Conservation (phyloP, 1,284 basidiomycete species). For the Calocybe gambosa region DNA sequence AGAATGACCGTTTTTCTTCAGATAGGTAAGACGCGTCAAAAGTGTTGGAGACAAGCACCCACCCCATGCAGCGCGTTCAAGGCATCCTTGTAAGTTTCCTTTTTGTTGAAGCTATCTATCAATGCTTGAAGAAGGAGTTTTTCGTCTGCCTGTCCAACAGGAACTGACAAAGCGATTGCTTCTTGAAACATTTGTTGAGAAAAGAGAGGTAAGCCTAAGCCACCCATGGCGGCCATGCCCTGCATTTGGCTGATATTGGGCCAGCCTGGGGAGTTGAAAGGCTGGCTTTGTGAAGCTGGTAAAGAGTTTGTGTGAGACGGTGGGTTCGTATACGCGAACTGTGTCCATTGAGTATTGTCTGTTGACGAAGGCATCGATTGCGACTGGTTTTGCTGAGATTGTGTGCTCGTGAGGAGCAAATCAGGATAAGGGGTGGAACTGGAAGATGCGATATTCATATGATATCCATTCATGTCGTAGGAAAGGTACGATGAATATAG, state of each 20-base stretch:
- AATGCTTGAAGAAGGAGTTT: slow-evolving; percentile 43
- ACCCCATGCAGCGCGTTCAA: slow-evolving; percentile 41
- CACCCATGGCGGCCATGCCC: slow-evolving; percentile 26
- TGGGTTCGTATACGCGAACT: slow-evolving; percentile 16
- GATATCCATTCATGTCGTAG: slow-evolving; percentile 24
- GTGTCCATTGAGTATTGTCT: slow-evolving; percentile 23
- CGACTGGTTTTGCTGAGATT: slow-evolving; percentile 17
- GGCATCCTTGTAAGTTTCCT: slow-evolving; percentile 38
- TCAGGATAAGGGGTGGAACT: slow-evolving; percentile 28
- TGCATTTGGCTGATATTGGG: slow-evolving; percentile 26
- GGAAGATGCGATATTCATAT: slow-evolving; percentile 24
- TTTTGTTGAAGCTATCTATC: slow-evolving; percentile 27
- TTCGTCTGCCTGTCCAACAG: slow-evolving; percentile 54
- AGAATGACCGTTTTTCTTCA: slow-evolving; percentile 36
- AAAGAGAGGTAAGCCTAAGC: slow-evolving; percentile 34
- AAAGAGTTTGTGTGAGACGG: slow-evolving; percentile 9
- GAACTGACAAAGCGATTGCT: slow-evolving; percentile 42
- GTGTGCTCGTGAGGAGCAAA: slow-evolving; percentile 18
- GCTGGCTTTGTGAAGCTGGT: slow-evolving; percentile 19
- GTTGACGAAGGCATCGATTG: slow-evolving; percentile 17
- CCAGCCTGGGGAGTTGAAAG: slow-evolving; percentile 23
- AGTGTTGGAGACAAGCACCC: slow-evolving; percentile 16
- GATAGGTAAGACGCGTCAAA: slow-evolving; percentile 10
- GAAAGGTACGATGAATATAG: slow-evolving; percentile 13
- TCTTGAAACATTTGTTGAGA: slow-evolving; percentile 49